phyloP scores from a whole-genome alignment of 192 early-diverging fungal species.

The Coemansia umbellata region DNA sequence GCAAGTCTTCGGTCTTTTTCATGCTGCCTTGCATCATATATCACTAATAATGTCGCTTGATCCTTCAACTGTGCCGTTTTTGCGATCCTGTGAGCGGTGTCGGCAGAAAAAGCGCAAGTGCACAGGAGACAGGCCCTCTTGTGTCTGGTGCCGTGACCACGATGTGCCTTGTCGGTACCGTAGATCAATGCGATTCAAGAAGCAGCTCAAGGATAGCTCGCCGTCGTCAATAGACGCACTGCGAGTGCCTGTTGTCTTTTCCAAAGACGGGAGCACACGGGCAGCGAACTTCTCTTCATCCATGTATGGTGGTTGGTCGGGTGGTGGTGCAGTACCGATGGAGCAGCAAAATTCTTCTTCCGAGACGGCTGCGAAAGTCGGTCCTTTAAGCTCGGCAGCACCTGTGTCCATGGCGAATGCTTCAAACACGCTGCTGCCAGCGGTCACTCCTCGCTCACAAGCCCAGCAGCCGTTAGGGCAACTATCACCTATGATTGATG shows the following conservation, averaged over 20 bases:
- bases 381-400: neutral
- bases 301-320: too few species aligned
- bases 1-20: too few species aligned
- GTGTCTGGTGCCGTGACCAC: slow-evolving; percentile 42
- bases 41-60: slow-evolving; percentile 32
- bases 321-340: too few species aligned
- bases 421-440: neutral
- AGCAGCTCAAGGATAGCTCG: slow-evolving; percentile 29
- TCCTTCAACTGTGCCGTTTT: slow-evolving; percentile 41
- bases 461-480: neutral
- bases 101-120: slow-evolving; percentile 51
- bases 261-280: neutral
- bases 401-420: neutral
- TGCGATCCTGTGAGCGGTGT: slow-evolving; percentile 50
- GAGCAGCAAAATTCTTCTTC: neutral
- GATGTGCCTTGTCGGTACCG: slow-evolving; percentile 44
- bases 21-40: neutral
- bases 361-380: neutral
- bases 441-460: neutral
- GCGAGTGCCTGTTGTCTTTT: slow-evolving; percentile 9
- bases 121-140: slow-evolving; percentile 43
- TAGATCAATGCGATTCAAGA: slow-evolving; percentile 43
- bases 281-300: neutral
- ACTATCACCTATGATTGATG: neutral
- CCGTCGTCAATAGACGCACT: slow-evolving; percentile 20